Percentiles rank a stretch among this genome's conserved stretches.
Conservation (phyloP, 2,329 filamentous ascomycete genomes). For the Escovopsis sp. region DNA sequence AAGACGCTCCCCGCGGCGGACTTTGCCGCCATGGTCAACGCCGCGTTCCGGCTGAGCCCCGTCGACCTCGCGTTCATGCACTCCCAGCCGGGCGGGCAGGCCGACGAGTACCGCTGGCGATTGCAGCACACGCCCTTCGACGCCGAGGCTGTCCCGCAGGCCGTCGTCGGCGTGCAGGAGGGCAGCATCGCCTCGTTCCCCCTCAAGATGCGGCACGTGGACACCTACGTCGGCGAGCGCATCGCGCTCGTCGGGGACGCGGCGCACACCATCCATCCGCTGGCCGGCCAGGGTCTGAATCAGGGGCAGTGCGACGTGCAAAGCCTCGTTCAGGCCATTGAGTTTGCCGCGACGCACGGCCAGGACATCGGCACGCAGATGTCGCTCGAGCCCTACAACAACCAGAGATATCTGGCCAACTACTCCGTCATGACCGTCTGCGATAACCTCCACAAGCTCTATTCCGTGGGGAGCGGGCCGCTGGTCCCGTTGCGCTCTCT, state of each 20-base stretch:
- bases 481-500: constrained; percentile 66
- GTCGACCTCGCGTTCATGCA: constrained; percentile 78
- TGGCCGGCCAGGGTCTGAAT: constrained; percentile 89
- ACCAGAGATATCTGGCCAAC: constrained; percentile 71
- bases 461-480: constrained; percentile 65
- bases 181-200: constrained; percentile 81
- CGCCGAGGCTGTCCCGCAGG: constrained; percentile 44
- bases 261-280: constrained; percentile 86
- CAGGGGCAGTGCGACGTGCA: constrained; percentile 83
- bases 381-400: constrained; percentile 67
- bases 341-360: constrained; percentile 64
- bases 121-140: constrained; percentile 51
- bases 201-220: constrained; percentile 80
- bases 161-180: constrained; percentile 56
- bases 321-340: constrained; percentile 59
- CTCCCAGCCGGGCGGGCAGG: constrained; percentile 40
- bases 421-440: constrained; percentile 63
- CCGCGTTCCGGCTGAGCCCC: constrained; percentile 69
- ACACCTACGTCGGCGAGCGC: constrained; percentile 82
- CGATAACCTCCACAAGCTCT: constrained; percentile 87
- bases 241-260: constrained; percentile 87
- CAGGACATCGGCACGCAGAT: constrained; percentile 73
- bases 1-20: constrained; percentile 60
- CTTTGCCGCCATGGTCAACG: constrained; percentile 81
- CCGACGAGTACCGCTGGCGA: constrained; percentile 75